Base-by-base conservation (phyloP, 345 rosid genomes). In the Geranium rotundifolium region DNA sequence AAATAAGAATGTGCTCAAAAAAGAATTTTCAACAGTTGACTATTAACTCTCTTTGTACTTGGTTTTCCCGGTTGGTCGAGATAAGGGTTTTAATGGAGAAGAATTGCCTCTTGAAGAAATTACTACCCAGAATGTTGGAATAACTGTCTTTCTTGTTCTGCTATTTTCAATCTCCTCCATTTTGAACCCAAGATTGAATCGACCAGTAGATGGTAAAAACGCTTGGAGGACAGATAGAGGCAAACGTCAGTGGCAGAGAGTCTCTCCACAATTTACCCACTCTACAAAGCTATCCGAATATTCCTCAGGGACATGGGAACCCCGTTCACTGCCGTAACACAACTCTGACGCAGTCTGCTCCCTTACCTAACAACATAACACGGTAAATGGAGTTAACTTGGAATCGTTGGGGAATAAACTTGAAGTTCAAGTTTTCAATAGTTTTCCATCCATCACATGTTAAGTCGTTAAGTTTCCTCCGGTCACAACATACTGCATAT, bases 231-330 rank as follows among this genome's bases (percentile, higher is more conserved):
- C 29, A 65, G 63, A 3, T 17, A 3, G 4, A 72, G 60, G 60
- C 50, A 55, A 39, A 57, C 57, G 72, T 81, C 77, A 90, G 60
- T 84, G 84, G 88, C 95, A 81, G 61, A 93, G 71, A 17, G 95
- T 75, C 73, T 86, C 92, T 66, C 97, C 96, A 4, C 61, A 57
- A 67, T 66, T 79, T 62, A 95, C 96, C 99, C 99, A 95, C 19
- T 74, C 75, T 64, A 76, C 85, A 73, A 95, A 95, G 75, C 85
- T 78, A 69, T 81, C 95, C 1, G 99, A 60, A 67, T 73, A 85
- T 18, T 88, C 96, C 76, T 85, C 85, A 0, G 62, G 74, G 23
- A 71, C 83, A 29, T 67, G 30, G 60, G 75, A 65, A 65, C 39
- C 52, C 59, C 75, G 83, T 16, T 61, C 58, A 61, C 66, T 65